These are phyloP conservation scores for Suhomyces coccinellae DNA, from an alignment of 1,139 yeast species.

Conservation along the genomic window DNA sequence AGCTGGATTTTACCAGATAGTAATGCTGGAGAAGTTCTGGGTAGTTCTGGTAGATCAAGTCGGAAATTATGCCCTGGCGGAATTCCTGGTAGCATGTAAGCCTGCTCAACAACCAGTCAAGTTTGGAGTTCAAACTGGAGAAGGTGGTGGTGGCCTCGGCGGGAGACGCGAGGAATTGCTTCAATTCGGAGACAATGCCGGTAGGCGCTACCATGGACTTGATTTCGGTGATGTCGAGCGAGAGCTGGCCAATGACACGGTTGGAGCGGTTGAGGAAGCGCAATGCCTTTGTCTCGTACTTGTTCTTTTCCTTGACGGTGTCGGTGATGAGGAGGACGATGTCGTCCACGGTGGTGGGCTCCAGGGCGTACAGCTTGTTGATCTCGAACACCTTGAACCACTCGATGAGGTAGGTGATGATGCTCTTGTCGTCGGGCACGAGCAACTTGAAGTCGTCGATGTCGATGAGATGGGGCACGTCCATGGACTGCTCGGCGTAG, in stretches of 20 bases:
- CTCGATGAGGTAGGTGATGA: slow-evolving; percentile 65
- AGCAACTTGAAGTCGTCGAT: slow-evolving; percentile 55
- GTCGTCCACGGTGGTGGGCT: slow-evolving; percentile 15
- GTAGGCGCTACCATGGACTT: background rate
- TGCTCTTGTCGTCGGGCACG: slow-evolving; percentile 64
- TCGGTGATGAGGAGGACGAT: slow-evolving; percentile 23
- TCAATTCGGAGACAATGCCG: slow-evolving; percentile 1
- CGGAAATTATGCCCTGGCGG: slow-evolving; percentile 15
- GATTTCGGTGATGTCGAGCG: slow-evolving; percentile 6
- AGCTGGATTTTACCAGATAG: slow-evolving; percentile 11
- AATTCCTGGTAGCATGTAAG: slow-evolving; percentile 12
- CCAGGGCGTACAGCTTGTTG: background rate
- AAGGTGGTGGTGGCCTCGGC: background rate
- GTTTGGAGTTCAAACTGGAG: slow-evolving; percentile 10
- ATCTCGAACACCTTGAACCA: slow-evolving; percentile 58
- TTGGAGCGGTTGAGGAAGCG: slow-evolving; percentile 31
- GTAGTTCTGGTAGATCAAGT: slow-evolving; percentile 22
- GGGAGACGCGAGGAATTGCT: background rate
- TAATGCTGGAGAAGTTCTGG: slow-evolving; percentile 18
- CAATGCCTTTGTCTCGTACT: slow-evolving; percentile 34
- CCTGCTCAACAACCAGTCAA: slow-evolving; percentile 5
- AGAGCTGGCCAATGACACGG: slow-evolving; percentile 14
- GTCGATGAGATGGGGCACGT: slow-evolving; percentile 59
- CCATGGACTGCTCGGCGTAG: slow-evolving; percentile 41
- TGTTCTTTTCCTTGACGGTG: slow-evolving; percentile 29